phyloP scores from a whole-genome alignment of 1,284 basidiomycete genomes.

The Fomes fomentarius region DNA sequence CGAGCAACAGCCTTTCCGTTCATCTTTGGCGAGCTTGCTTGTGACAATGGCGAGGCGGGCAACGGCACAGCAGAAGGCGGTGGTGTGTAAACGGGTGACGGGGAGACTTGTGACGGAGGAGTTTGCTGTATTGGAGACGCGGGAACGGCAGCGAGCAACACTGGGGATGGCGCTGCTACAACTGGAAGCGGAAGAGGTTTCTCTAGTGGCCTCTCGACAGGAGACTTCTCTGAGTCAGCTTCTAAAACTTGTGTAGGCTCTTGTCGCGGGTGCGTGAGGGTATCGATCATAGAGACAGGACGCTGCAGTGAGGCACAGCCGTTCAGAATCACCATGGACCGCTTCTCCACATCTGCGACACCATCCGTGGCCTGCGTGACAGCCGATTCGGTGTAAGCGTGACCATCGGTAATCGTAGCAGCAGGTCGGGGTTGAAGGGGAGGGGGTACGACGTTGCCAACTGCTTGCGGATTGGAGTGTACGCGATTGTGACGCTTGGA shows the following conservation, averaged over 20 bases:
- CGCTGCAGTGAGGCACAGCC: conserved; percentile 16
- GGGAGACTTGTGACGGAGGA: neutral
- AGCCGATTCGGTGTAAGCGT: conserved; percentile 25
- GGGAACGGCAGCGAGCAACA: neutral
- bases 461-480: conserved; percentile 42
- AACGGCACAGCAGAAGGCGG: conserved; percentile 6
- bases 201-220: neutral
- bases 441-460: conserved; percentile 37
- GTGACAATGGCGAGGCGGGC: conserved; percentile 14
- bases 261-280: conserved; percentile 12
- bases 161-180: conserved; percentile 7
- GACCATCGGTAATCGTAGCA: conserved; percentile 23
- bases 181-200: conserved; percentile 16
- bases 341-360: conserved; percentile 22
- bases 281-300: conserved; percentile 27
- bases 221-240: neutral
- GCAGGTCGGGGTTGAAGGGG: conserved; percentile 24
- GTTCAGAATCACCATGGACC: conserved; percentile 15
- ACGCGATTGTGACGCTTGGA: conserved; percentile 72
- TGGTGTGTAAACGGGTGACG: conserved; percentile 5
- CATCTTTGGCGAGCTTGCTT: conserved; percentile 13
- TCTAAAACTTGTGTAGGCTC: conserved; percentile 1
- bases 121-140: conserved; percentile 1
- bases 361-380: conserved; percentile 20
- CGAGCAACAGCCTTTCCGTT: conserved; percentile 18